Evolutionary conservation across 805 yeast genomes (phyloP).

Genomic region (Ogataea parapolymorpha): DNA sequence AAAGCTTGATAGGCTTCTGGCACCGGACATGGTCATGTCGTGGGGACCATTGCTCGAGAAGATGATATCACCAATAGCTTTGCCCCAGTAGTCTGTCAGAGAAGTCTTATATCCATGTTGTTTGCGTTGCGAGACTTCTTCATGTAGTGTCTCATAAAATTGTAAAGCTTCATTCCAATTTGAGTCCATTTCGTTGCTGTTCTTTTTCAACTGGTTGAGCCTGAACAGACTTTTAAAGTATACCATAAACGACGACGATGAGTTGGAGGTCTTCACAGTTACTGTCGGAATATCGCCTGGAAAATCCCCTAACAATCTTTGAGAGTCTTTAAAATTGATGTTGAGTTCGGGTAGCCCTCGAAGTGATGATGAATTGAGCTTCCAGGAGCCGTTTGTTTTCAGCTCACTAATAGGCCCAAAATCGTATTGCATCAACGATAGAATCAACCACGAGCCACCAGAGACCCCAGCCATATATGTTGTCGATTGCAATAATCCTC

Average conservation of each 20-base stretch:
- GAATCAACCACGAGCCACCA: constrained; percentile 72
- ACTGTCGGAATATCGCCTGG: constrained; percentile 4
- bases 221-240: constrained; percentile 13
- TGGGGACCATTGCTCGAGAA: constrained; percentile 31
- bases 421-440: constrained; percentile 41
- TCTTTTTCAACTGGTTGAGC: constrained; percentile 2
- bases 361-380: constrained; percentile 44
- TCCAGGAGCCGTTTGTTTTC: constrained; percentile 36
- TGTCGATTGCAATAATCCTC: constrained; percentile 52
- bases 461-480: constrained; percentile 63
- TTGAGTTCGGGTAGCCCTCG: constrained; percentile 59
- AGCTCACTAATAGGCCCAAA: constrained; percentile 34
- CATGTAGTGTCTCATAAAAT: constrained; percentile 52
- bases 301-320: neutral
- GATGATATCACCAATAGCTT: constrained; percentile 50
- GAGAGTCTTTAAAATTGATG: constrained; percentile 22
- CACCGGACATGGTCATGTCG: constrained; percentile 40
- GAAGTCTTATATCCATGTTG: constrained; percentile 52
- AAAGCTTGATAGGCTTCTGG: constrained; percentile 37
- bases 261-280: constrained; percentile 12
- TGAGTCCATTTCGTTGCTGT: constrained; percentile 11
- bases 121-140: constrained; percentile 51
- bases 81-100: constrained; percentile 68
- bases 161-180: constrained; percentile 30
- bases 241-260: constrained; percentile 11